Percentiles rank a stretch among this genome's conserved stretches.
Conservation (phyloP, 495 filamentous ascomycete species). For the Penicillium cosmopolitanum region DNA sequence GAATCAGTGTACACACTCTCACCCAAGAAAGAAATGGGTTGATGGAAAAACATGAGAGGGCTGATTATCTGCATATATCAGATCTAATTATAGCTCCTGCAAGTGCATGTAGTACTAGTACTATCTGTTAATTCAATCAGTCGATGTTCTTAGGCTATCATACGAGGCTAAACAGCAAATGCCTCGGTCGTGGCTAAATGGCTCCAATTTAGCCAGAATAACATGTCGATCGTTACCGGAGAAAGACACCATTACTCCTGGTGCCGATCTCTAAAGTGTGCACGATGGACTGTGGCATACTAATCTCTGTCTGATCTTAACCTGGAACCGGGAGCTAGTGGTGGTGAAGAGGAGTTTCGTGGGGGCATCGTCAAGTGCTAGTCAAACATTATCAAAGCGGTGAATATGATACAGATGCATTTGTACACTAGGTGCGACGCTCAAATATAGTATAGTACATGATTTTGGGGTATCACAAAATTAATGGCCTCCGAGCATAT, state of each 20-base stretch:
- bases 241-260: not conserved
- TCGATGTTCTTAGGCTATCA: too few species aligned
- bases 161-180: too few species aligned
- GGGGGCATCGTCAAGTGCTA: too few species aligned
- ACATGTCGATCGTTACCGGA: not conserved
- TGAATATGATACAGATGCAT: not conserved
- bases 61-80: not conserved
- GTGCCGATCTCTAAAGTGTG: too few species aligned
- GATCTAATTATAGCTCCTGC: not conserved
- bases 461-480: constrained; percentile 1
- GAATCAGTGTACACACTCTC: not conserved
- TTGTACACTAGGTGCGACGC: not conserved
- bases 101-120: too few species aligned
- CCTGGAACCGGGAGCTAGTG: too few species aligned
- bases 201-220: not conserved
- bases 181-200: not conserved
- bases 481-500: constrained; percentile 24
- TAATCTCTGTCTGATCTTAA: too few species aligned
- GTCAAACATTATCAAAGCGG: not conserved
- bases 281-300: too few species aligned
- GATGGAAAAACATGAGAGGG: not conserved
- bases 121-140: too few species aligned
- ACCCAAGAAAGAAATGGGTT: not conserved
- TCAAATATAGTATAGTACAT: constrained; percentile 1
- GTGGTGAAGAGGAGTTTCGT: too few species aligned